Conservation (phyloP, 2,329 filamentous ascomycete species). For the Aspergillus hortae region DNA sequence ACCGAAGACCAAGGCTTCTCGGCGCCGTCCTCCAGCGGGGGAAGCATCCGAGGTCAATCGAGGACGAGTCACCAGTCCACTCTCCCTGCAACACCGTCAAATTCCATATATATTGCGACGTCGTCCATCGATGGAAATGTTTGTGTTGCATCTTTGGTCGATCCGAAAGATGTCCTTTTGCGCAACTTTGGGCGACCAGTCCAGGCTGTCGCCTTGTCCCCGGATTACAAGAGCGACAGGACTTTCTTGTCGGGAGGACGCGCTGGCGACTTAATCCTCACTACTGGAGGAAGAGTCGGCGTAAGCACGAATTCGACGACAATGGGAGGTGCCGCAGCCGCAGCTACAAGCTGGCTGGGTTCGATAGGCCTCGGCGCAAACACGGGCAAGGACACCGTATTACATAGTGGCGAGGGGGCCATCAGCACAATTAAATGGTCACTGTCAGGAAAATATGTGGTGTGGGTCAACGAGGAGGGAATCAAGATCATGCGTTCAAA, state of each 20-base stretch:
- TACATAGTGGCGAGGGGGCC: constrained; percentile 88
- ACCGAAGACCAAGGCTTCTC: constrained; percentile 25
- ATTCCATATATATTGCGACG: constrained; percentile 88
- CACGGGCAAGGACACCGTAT: constrained; percentile 75
- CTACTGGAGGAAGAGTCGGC: constrained; percentile 73
- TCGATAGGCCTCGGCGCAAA: constrained; percentile 76
- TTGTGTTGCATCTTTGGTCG: constrained; percentile 81
- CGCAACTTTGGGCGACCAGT: constrained; percentile 92
- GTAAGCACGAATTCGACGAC: constrained; percentile 82
- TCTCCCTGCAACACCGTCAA: constrained; percentile 73
- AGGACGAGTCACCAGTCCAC: constrained; percentile 18
- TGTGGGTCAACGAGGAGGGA: constrained; percentile 94
- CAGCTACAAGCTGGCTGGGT: constrained; percentile 87
- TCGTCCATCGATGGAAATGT: constrained; percentile 95
- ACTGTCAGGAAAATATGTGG: constrained; percentile 83
- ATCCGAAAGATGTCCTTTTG: constrained; percentile 83
- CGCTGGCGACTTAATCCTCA: constrained; percentile 83
- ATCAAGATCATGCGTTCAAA: constrained; percentile 97
- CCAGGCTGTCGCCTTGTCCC: constrained; percentile 88
- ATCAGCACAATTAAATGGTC: constrained; percentile 96
- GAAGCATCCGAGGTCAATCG: constrained; percentile 29
- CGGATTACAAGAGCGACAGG: constrained; percentile 85
- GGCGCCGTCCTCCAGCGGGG: constrained; percentile 24
- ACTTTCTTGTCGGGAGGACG: constrained; percentile 88
- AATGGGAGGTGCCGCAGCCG: constrained; percentile 67